phyloP scores from a whole-genome alignment of 495 filamentous ascomycete species.

The Opeltia flavorubescens region DNA sequence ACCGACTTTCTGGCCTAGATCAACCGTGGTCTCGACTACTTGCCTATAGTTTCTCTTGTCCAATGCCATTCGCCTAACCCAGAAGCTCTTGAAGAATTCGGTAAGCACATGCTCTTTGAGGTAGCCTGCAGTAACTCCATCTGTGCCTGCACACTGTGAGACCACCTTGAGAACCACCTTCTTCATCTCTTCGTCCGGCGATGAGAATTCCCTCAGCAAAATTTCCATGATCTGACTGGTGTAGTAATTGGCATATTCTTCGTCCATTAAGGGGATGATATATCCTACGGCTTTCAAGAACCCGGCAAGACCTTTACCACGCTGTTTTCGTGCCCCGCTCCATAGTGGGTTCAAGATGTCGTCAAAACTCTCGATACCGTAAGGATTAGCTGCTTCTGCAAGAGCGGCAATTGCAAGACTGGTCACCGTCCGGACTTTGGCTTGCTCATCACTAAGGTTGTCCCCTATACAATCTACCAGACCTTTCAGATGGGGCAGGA shows the following conservation, averaged over 20 bases:
- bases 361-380: constrained; percentile 98
- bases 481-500: constrained; percentile 89
- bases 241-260: constrained; percentile 98
- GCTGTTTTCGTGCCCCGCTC: constrained; percentile 89
- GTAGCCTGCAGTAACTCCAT: constrained; percentile 88
- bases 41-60: constrained; percentile 95
- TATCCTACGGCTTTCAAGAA: constrained; percentile 97
- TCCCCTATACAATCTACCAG: constrained; percentile 93
- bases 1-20: constrained; percentile 92
- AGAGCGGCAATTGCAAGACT: constrained; percentile 90
- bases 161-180: constrained; percentile 96
- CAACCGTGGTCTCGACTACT: constrained; percentile 95
- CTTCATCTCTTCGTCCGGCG: constrained; percentile 99
- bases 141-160: constrained; percentile 88
- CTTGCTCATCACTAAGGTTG: constrained; percentile 93
- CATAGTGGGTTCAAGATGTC: constrained; percentile 94
- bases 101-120: constrained; percentile 87
- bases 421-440: constrained; percentile 92
- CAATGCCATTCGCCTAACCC: constrained; percentile 91
- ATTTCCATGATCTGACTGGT: constrained; percentile 99
- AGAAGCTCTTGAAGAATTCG: constrained; percentile 98
- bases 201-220: constrained; percentile 85
- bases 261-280: constrained; percentile 98
- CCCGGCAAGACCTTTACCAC: constrained; percentile 88
- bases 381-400: constrained; percentile 92